Base-by-base conservation (phyloP, 257 asterid species). In the Jacaranda mimosifolia region DNA sequence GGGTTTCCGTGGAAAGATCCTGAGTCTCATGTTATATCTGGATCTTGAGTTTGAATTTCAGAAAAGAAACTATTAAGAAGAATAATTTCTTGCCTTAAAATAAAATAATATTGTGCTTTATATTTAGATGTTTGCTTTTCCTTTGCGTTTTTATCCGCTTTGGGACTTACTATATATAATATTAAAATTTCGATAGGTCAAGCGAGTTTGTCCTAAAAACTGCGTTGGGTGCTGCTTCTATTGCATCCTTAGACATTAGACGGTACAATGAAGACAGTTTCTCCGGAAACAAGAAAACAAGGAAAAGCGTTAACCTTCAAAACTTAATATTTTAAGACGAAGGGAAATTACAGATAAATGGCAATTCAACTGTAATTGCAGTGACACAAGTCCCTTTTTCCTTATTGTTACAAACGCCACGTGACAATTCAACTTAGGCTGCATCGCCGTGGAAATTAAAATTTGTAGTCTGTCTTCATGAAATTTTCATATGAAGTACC, bases 401-500 rank as follows among this genome's bases (percentile, higher is more conserved):
- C 53, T 39, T 42, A 64, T 63, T 3, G 49, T 58, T 55, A 55
- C 39, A 26, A 26, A 26, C 1, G 32, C 32, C 32, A 2, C 32
- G 2, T 26, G 32, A 26, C 32, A 26, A 26, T 26, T 26, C 32
- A 21, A 58, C 1, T 21, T 70, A 1, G 39, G 19, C 39, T 59
- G 14, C 51, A 77, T 17, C 32, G 62, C 36, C 45, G 53, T 72
- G 48, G 35, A 49, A 66, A 49, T 51, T 66, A 81, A 59, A 70
- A 57, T 53, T 36, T 70, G 45, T 83, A 86, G 63, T 88, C 90
- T 40, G 68, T 6, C 4, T 42, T 60, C 26, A 90, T 71, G 80
- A 65, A 90, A 42, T 63, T 74, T 77, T 90, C 87, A 18, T 85
- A 89, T 0, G 89, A 36, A 19, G 98, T 94, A 75, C 97, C 97